Percentiles rank a stretch among this genome's conserved stretches.
Conservation (phyloP, 495 filamentous ascomycete genomes). For the Podospora conica region DNA sequence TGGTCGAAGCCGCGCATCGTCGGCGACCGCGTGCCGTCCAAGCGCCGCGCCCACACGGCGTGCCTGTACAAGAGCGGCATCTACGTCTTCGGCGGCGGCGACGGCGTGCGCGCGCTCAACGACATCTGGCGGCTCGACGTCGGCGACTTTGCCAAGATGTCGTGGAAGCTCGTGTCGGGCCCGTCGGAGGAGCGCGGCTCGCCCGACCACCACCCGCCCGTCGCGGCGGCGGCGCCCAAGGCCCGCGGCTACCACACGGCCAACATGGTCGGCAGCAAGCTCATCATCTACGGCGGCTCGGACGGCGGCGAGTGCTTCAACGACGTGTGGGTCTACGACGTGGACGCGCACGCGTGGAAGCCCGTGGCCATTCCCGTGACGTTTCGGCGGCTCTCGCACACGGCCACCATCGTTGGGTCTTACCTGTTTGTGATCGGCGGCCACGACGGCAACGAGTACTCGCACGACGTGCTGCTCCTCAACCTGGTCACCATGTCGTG, state of each 20-base stretch:
- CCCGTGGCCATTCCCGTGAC: conserved; percentile 47
- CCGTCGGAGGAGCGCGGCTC: conserved; percentile 16
- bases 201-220: conserved; percentile 8
- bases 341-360: conserved; percentile 50
- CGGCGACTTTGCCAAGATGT: conserved; percentile 53
- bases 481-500: conserved; percentile 65
- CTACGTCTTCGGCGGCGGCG: conserved; percentile 61
- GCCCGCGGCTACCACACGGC: conserved; percentile 62
- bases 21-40: conserved; percentile 47
- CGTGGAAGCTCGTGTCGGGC: conserved; percentile 54
- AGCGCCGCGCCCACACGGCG: conserved; percentile 56
- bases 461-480: conserved; percentile 56
- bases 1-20: conserved; percentile 52
- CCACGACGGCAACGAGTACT: conserved; percentile 62
- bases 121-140: conserved; percentile 64
- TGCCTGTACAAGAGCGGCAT: conserved; percentile 62
- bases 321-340: conserved; percentile 64
- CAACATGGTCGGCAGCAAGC: conserved; percentile 62
- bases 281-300: conserved; percentile 61
- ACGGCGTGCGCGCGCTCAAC: conserved; percentile 58
- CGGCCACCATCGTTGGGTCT: conserved; percentile 58
- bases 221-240: conserved; percentile 42
- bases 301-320: conserved; percentile 62
- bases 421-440: conserved; percentile 62
- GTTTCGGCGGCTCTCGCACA: conserved; percentile 55